These are phyloP conservation scores for Haberlea rhodopensis DNA, from an alignment of 257 asterid species.

Conservation along the genomic window DNA sequence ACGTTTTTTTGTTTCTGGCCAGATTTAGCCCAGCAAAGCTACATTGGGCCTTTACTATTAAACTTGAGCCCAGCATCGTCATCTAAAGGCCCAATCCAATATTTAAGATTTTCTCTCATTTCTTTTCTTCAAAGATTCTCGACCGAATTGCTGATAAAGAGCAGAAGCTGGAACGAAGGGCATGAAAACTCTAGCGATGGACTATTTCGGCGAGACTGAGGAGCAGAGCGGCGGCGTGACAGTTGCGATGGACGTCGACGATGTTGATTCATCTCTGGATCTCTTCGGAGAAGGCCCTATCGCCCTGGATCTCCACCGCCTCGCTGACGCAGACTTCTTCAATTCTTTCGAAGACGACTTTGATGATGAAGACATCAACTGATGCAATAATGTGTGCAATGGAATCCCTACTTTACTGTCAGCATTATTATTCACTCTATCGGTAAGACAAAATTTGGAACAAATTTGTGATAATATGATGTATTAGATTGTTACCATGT, in stretches of 20 bases:
- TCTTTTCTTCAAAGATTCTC: background rate
- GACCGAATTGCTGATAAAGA: background rate
- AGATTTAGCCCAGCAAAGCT: too few species aligned
- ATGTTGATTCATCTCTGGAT: background rate
- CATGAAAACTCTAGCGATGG: background rate
- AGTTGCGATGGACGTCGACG: background rate
- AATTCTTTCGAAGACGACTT: background rate
- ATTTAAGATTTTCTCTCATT: background rate
- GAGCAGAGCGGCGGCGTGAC: background rate
- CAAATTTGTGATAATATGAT: background rate
- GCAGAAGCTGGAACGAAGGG: background rate
- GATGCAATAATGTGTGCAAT: background rate
- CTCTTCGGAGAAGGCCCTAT: background rate
- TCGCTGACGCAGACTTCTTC: background rate
- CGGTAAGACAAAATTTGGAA: background rate
- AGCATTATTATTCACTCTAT: background rate
- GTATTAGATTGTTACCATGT: background rate
- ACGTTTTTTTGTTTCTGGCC: too few species aligned
- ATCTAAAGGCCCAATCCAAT: background rate
- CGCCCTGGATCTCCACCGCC: constrained; percentile 1
- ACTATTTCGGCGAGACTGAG: background rate
- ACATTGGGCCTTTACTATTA: background rate
- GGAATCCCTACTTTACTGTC: background rate
- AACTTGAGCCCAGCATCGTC: background rate
- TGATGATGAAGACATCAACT: background rate